Percentiles rank a stretch among this genome's conserved stretches.
These are phyloP conservation scores for Rhodotorula sp. DNA, from an alignment of 1,284 basidiomycete species.

Conservation along the genomic window DNA sequence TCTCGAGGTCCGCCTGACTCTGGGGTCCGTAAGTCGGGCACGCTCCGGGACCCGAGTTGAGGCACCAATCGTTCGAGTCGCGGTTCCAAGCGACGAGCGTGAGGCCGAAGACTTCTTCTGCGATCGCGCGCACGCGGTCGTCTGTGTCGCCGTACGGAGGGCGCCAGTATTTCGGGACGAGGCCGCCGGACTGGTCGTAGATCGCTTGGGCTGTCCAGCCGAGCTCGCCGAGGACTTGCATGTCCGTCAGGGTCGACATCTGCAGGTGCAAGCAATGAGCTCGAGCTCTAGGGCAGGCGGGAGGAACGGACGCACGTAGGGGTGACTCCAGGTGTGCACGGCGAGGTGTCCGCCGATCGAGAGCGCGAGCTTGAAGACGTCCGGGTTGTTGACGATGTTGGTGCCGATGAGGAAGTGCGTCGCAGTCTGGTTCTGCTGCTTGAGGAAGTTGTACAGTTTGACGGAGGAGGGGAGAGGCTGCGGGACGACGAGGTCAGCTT, in stretches of 20 bases:
- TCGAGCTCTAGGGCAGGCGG: neutral
- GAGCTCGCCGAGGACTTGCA: conserved; percentile 69
- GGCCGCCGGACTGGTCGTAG: conserved; percentile 54
- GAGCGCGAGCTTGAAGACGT: conserved; percentile 45
- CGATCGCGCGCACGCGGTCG: conserved; percentile 45
- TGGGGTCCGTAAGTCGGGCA: conserved; percentile 14
- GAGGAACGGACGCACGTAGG: conserved; percentile 12
- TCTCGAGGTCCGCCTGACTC: conserved; percentile 16
- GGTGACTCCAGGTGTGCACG: conserved; percentile 53
- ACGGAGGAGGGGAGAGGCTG: conserved; percentile 49
- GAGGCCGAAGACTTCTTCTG: conserved; percentile 35
- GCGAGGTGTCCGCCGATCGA: conserved; percentile 35
- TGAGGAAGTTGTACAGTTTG: conserved; percentile 59
- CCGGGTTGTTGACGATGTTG: conserved; percentile 62
- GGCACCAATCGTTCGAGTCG: conserved; percentile 59
- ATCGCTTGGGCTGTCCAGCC: conserved; percentile 81
- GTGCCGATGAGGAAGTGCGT: conserved; percentile 82
- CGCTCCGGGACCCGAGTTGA: neutral
- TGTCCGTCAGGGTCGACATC: conserved; percentile 72
- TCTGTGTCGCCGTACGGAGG: conserved; percentile 62
- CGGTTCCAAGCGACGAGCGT: conserved; percentile 7
- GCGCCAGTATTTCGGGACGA: conserved; percentile 17
- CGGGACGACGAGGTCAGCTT: neutral
- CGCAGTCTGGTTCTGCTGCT: conserved; percentile 59
- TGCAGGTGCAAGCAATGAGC: conserved; percentile 49